Percentiles rank a stretch among this genome's conserved stretches.
Evolutionary conservation across 2,329 filamentous ascomycete species (phyloP).

Genomic region (Celoporthe dispersa): DNA sequence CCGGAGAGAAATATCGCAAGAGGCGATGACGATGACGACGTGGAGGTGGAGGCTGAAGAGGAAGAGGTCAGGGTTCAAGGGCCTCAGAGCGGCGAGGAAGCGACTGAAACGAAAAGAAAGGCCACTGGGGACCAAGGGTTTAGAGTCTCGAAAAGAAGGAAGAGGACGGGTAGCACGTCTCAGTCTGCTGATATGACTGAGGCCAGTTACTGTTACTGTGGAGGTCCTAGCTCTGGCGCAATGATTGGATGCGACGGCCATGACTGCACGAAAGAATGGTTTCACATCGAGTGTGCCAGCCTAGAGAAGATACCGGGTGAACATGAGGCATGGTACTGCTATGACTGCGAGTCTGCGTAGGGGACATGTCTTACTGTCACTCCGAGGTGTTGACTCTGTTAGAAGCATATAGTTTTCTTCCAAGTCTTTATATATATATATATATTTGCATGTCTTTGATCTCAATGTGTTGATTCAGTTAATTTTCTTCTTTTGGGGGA

Average conservation of each 20-base stretch:
- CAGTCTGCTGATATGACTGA: not conserved
- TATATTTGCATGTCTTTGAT: too few species aligned
- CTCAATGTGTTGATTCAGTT: too few species aligned
- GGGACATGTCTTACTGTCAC: slow-evolving; percentile 21
- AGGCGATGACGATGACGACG: not conserved
- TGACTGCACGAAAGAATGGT: slow-evolving; percentile 19
- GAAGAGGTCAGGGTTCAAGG: not conserved
- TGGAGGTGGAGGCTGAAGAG: not conserved
- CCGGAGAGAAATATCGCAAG: slow-evolving; percentile 9
- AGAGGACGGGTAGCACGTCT: not conserved
- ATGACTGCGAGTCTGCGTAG: slow-evolving; percentile 5
- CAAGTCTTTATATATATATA: too few species aligned
- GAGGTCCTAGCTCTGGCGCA: slow-evolving; percentile 7
- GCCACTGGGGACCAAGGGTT: not conserved
- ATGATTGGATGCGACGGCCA: slow-evolving; percentile 22
- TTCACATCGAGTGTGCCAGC: slow-evolving; percentile 10
- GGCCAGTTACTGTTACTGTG: slow-evolving; percentile 16
- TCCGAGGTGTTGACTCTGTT: not conserved
- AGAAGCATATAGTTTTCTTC: too few species aligned
- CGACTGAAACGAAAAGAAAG: not conserved
- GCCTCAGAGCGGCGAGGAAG: not conserved
- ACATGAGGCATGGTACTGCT: slow-evolving; percentile 17
- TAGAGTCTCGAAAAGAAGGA: not conserved
- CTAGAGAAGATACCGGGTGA: slow-evolving; percentile 8
- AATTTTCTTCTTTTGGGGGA: too few species aligned